phyloP scores from a whole-genome alignment of 2,329 filamentous ascomycete species.

The Calonectria pteridis region DNA sequence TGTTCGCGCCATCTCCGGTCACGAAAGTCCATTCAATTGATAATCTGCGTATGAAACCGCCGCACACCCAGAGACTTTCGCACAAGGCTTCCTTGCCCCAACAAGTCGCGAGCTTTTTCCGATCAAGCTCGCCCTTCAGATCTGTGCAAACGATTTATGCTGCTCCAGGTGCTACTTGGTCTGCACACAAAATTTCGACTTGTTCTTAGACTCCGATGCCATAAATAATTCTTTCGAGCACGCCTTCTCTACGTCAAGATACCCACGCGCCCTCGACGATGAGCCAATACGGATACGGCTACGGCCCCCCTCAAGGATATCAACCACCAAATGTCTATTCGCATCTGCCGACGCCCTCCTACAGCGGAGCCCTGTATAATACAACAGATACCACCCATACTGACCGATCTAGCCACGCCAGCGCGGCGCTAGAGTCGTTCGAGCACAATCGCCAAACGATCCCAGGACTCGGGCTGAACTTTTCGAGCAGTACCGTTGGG shows the following conservation, averaged over 20 bases:
- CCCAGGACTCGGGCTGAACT: slow-evolving; percentile 50
- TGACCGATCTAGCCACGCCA: slow-evolving; percentile 21
- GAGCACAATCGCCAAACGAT: slow-evolving; percentile 48
- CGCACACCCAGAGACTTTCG: background rate
- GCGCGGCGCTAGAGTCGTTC: slow-evolving; percentile 33
- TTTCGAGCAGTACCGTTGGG: slow-evolving; percentile 30
- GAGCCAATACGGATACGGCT: slow-evolving; percentile 47
- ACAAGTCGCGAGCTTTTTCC: background rate
- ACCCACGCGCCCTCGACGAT: slow-evolving; percentile 36
- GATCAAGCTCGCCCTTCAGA: background rate
- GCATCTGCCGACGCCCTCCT: slow-evolving; percentile 31
- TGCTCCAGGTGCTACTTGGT: background rate
- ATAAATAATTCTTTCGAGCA: background rate
- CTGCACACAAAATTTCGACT: background rate
- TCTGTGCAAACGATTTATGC: background rate
- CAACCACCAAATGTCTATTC: slow-evolving; percentile 37
- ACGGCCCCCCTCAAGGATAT: slow-evolving; percentile 40
- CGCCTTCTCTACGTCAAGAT: background rate
- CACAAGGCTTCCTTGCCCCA: background rate
- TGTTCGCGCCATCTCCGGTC: background rate
- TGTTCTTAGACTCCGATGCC: background rate
- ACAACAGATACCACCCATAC: slow-evolving; percentile 18
- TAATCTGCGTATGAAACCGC: background rate
- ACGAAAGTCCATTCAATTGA: background rate
- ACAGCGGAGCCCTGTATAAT: slow-evolving; percentile 24